These are phyloP conservation scores for Pythium phragmitis DNA, from an alignment of 352 stramenopile species.

Conservation along the genomic window DNA sequence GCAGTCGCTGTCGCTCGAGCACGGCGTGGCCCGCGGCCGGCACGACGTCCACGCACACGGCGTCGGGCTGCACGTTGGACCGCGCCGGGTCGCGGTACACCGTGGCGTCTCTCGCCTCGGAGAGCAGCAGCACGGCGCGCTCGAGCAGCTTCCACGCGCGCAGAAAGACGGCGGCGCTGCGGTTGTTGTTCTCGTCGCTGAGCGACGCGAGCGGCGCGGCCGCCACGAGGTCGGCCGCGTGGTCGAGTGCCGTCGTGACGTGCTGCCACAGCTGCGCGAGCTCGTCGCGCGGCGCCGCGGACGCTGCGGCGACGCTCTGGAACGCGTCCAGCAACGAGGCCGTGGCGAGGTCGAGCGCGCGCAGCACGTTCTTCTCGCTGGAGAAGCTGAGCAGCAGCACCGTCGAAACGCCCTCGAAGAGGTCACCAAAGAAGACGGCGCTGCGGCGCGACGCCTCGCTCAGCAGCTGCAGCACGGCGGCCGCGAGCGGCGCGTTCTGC, in stretches of 20 bases:
- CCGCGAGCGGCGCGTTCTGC: slow-evolving; percentile 59
- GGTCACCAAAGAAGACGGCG: slow-evolving; percentile 29
- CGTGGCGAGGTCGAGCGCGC: slow-evolving; percentile 52
- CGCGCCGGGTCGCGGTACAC: slow-evolving; percentile 72
- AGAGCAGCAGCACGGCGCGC: slow-evolving; percentile 52
- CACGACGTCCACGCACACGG: slow-evolving; percentile 55
- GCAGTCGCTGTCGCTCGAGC: slow-evolving; percentile 36
- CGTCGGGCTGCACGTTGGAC: slow-evolving; percentile 75
- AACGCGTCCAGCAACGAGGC: slow-evolving; percentile 41
- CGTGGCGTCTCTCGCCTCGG: slow-evolving; percentile 46
- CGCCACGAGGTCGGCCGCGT: slow-evolving; percentile 39
- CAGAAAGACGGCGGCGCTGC: slow-evolving; percentile 53
- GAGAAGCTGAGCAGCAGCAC: slow-evolving; percentile 71
- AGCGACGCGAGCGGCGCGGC: slow-evolving; percentile 28
- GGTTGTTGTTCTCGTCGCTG: slow-evolving; percentile 38
- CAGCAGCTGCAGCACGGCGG: slow-evolving; percentile 53
- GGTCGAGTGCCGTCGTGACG: slow-evolving; percentile 44
- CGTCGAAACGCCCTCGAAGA: slow-evolving; percentile 56
- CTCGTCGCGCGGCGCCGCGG: slow-evolving; percentile 12
- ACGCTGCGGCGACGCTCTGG: slow-evolving; percentile 28
- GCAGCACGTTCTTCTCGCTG: slow-evolving; percentile 68
- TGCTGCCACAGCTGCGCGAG: slow-evolving; percentile 33
- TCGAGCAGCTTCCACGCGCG: slow-evolving; percentile 63
- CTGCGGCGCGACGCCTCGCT: slow-evolving; percentile 29
- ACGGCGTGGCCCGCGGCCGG: slow-evolving; percentile 24